Percentiles rank a stretch among this genome's conserved stretches.
Conservation (phyloP, 805 yeast genomes). For the Starmera dryadoides region DNA sequence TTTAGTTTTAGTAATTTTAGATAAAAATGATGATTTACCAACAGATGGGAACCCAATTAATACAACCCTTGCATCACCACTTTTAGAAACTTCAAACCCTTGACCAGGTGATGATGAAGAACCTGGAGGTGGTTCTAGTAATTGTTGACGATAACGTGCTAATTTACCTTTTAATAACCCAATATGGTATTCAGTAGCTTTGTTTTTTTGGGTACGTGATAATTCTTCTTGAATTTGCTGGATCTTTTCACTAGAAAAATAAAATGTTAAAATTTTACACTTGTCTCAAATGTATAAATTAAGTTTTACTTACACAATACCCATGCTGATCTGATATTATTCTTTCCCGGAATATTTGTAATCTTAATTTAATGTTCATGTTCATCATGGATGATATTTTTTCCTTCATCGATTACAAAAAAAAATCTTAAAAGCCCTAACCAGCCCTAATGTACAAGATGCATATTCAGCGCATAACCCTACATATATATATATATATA, state of each 20-base stretch:
- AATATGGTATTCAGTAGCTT: constrained; percentile 95
- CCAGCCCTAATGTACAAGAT: too few relatives aligned
- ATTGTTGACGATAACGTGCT: constrained; percentile 86
- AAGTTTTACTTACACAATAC: background rate
- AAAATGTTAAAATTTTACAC: background rate
- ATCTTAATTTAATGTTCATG: too few relatives aligned
- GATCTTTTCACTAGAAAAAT: constrained; percentile 50
- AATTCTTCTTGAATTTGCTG: constrained; percentile 88
- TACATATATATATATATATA: too few relatives aligned
- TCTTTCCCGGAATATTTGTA: too few relatives aligned
- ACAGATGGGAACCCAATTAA: constrained; percentile 97
- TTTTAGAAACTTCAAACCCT: constrained; percentile 90
- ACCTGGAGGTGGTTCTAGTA: constrained; percentile 80
- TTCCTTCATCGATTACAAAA: too few relatives aligned
- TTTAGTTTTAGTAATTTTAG: constrained; percentile 87
- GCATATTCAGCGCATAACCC: too few relatives aligned
- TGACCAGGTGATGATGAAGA: constrained; percentile 60
- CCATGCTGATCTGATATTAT: too few relatives aligned
- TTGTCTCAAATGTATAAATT: too few relatives aligned
- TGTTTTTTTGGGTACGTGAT: constrained; percentile 92
- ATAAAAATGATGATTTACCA: constrained; percentile 87
- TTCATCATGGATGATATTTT: too few relatives aligned
- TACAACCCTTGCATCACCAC: constrained; percentile 95
- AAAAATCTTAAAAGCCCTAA: too few relatives aligned
- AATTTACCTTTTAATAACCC: constrained; percentile 92